Conservation (phyloP, 225 moss, liverwort and hornwort genomes). For the Straminergon stramineum region DNA sequence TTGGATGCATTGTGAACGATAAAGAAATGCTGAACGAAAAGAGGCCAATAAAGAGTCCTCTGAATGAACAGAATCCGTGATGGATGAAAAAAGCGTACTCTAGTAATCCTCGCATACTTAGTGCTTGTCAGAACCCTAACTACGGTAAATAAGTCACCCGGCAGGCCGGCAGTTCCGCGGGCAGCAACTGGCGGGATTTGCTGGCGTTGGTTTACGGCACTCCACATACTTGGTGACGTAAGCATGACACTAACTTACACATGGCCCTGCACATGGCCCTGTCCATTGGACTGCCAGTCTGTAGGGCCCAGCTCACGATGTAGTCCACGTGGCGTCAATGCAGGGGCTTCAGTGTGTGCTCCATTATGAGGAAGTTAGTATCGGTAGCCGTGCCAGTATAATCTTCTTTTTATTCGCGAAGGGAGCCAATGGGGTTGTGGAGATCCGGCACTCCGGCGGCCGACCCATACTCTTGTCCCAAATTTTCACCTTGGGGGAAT, state of each 20-base stretch:
- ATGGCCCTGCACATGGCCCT: too few relatives aligned
- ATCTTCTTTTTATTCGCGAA: neutral
- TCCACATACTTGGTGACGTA: neutral
- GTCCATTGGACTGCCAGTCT: neutral
- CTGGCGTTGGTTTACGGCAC: too few relatives aligned
- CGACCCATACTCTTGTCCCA: neutral
- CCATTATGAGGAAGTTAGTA: neutral
- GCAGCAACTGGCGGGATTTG: too few relatives aligned
- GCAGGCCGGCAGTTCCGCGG: too few relatives aligned
- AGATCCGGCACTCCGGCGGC: neutral
- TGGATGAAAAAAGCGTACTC: too few relatives aligned
- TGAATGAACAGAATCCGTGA: too few relatives aligned
- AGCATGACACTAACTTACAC: neutral
- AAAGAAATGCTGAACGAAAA: too few relatives aligned
- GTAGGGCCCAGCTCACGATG: neutral
- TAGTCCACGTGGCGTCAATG: neutral
- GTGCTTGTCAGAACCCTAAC: too few relatives aligned
- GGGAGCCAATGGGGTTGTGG: neutral
- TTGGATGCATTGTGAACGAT: too few relatives aligned
- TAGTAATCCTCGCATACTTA: too few relatives aligned
- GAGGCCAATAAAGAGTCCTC: too few relatives aligned
- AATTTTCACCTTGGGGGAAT: neutral
- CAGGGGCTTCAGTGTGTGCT: neutral
- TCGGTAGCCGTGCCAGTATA: neutral
- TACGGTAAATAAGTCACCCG: too few relatives aligned